These are phyloP conservation scores for Catunica adiposa DNA, from an alignment of 2,329 filamentous ascomycete species.

Conservation along the genomic window DNA sequence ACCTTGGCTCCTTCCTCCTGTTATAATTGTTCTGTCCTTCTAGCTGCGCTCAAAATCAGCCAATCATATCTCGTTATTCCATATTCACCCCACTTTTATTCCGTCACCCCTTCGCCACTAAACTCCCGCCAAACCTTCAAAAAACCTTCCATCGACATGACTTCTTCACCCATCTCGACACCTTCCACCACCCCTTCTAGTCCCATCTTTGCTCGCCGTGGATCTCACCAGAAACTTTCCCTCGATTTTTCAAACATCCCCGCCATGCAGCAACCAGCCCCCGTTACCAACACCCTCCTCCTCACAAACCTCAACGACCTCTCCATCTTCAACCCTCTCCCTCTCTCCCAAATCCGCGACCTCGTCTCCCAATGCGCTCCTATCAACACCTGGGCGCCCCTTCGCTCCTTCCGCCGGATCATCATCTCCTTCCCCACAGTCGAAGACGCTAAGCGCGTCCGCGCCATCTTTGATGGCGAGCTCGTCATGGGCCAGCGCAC, in stretches of 20 bases:
- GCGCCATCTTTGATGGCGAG: slow-evolving; percentile 58
- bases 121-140: no score
- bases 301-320: slow-evolving; percentile 63
- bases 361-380: slow-evolving; percentile 53
- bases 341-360: slow-evolving; percentile 55
- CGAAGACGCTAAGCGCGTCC: slow-evolving; percentile 53
- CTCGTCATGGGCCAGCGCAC: slow-evolving; percentile 52
- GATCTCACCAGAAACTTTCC: slow-evolving; percentile 29
- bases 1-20: no score
- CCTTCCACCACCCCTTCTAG: neutral
- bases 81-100: no score
- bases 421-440: slow-evolving; percentile 60
- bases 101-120: no score
- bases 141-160: neutral
- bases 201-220: slow-evolving; percentile 9
- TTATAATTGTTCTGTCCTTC: no score
- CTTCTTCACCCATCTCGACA: neutral
- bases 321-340: slow-evolving; percentile 58
- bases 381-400: slow-evolving; percentile 61
- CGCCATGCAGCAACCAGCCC: slow-evolving; percentile 51
- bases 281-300: slow-evolving; percentile 68
- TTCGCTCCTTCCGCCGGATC: slow-evolving; percentile 71
- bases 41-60: no score
- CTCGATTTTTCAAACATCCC: slow-evolving; percentile 62
- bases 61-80: no score